These are phyloP conservation scores for Ophiocordyceps robertsii DNA, from an alignment of 2,329 filamentous ascomycete genomes.

Conservation along the genomic window DNA sequence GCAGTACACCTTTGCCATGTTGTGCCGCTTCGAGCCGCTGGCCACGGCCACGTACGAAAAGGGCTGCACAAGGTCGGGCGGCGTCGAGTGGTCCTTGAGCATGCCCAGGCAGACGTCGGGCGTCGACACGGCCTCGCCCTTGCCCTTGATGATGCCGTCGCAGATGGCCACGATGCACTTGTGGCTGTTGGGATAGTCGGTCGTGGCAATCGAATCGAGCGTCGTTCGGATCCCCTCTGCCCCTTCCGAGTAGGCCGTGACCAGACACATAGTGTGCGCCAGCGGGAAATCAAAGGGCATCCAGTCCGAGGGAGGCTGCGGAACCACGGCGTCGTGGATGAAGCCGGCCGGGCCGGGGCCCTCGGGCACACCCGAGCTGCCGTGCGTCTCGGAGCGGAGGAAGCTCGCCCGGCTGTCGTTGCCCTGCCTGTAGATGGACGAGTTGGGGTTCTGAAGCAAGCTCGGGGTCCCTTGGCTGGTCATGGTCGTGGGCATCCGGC, in stretches of 20 bases:
- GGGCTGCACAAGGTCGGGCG: constrained; percentile 68
- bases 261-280: constrained; percentile 84
- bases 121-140: constrained; percentile 75
- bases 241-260: constrained; percentile 95
- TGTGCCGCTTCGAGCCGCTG: constrained; percentile 92
- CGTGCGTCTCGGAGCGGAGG: constrained; percentile 44
- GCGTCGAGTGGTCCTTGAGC: constrained; percentile 82
- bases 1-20: constrained; percentile 97
- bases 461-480: constrained; percentile 71
- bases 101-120: constrained; percentile 83
- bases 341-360: constrained; percentile 80
- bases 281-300: constrained; percentile 93
- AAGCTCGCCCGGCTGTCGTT: constrained; percentile 54
- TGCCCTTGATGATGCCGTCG: constrained; percentile 93
- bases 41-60: constrained; percentile 97
- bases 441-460: constrained; percentile 54
- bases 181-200: constrained; percentile 98
- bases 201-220: constrained; percentile 89
- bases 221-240: constrained; percentile 87
- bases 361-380: constrained; percentile 42
- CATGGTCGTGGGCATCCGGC: constrained; percentile 74
- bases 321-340: constrained; percentile 89
- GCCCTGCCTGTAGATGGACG: constrained; percentile 52
- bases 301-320: constrained; percentile 92
- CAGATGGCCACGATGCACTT: constrained; percentile 94